Conservation (phyloP, 2,329 filamentous ascomycete genomes). For the Epichloe sibirici region DNA sequence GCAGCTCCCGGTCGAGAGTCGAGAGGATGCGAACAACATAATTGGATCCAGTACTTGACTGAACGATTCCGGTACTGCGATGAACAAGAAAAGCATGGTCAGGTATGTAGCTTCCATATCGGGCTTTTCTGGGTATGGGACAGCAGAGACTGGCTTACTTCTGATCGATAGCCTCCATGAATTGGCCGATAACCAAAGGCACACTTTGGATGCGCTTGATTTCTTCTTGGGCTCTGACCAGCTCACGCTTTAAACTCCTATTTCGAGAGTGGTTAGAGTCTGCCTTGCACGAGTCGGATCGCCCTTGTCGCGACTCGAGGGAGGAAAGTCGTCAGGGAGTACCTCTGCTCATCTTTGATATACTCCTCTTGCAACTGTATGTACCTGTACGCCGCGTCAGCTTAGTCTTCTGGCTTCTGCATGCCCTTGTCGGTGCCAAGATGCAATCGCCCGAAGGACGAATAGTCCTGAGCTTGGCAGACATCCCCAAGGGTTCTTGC, state of each 20-base stretch:
- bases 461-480: not conserved
- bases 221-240: constrained; percentile 95
- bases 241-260: constrained; percentile 90
- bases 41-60: constrained; percentile 96
- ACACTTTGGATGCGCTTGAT: constrained; percentile 99
- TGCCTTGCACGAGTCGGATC: not conserved
- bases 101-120: not conserved
- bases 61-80: constrained; percentile 88
- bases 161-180: constrained; percentile 99
- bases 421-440: not conserved
- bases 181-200: constrained; percentile 93
- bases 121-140: not conserved
- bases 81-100: not conserved
- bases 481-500: constrained; percentile 14
- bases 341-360: constrained; percentile 99
- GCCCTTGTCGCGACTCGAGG: not conserved
- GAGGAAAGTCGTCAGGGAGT: constrained; percentile 10
- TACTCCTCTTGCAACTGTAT: constrained; percentile 99
- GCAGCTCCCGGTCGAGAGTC: constrained; percentile 91
- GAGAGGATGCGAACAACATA: constrained; percentile 98
- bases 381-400: constrained; percentile 42
- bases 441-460: not conserved
- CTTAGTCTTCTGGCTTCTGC: constrained; percentile 6
- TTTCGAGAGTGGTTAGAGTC: not conserved
- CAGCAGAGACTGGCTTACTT: constrained; percentile 50